phyloP scores from a whole-genome alignment of 768 basidiomycete genomes.

The Gloeophyllum trabeum region DNA sequence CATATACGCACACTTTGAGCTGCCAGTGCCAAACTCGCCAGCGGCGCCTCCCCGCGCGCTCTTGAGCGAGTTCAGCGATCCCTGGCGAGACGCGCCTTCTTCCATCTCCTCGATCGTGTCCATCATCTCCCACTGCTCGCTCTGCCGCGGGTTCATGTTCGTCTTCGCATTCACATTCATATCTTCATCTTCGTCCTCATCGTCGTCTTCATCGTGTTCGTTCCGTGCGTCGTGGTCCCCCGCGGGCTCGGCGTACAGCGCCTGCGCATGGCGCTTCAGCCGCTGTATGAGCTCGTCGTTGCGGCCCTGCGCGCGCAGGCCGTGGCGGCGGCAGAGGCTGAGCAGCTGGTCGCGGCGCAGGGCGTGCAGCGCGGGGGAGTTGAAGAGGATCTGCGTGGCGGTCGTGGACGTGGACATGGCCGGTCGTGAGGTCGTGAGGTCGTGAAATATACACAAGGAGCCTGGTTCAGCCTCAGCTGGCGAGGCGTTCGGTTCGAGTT shows the following conservation, averaged over 20 bases:
- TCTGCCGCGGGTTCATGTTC: slow-evolving; percentile 36
- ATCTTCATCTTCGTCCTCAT: background rate
- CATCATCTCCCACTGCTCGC: slow-evolving; percentile 86
- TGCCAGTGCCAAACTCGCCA: slow-evolving; percentile 65
- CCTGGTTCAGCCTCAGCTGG: no score
- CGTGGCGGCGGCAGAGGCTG: slow-evolving; percentile 76
- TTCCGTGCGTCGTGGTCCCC: slow-evolving; percentile 9
- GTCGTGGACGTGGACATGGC: slow-evolving; percentile 20
- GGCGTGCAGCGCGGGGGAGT: slow-evolving; percentile 75
- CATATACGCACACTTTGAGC: slow-evolving; percentile 45
- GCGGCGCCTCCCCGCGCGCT: slow-evolving; percentile 21
- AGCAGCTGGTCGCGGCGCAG: slow-evolving; percentile 79
- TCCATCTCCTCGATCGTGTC: slow-evolving; percentile 65
- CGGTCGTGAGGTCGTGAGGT: no score
- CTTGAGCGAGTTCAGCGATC: slow-evolving; percentile 34
- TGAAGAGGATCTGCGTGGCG: slow-evolving; percentile 73
- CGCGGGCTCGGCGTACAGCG: slow-evolving; percentile 40
- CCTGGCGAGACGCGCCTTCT: slow-evolving; percentile 35
- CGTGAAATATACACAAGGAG: no score
- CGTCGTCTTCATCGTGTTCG: background rate
- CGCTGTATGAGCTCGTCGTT: slow-evolving; percentile 62
- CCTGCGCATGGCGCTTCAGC: slow-evolving; percentile 54
- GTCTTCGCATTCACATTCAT: slow-evolving; percentile 4
- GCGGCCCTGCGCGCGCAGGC: slow-evolving; percentile 73
- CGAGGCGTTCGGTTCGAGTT: no score